Percentiles rank a stretch among this genome's conserved stretches.
Conservation (phyloP, 306 rosid species). For the Parietaria judaica region DNA sequence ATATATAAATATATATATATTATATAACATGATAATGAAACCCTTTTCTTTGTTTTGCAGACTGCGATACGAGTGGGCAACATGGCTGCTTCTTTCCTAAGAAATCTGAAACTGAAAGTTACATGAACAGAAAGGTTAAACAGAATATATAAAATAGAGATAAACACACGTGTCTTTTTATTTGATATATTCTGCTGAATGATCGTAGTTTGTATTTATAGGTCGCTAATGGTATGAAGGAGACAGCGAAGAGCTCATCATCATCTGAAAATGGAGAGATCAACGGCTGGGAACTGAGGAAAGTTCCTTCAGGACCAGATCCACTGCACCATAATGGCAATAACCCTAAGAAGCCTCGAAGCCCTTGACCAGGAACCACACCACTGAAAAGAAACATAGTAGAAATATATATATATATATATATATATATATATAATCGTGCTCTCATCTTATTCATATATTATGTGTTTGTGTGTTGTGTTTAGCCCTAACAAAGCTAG, state of each 20-base stretch:
- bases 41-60: slow-evolving; percentile 15
- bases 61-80: slow-evolving; percentile 17
- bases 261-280: slow-evolving; percentile 7
- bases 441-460: too few species aligned
- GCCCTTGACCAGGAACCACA: slow-evolving; percentile 22
- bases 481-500: too few species aligned
- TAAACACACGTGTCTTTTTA: neutral
- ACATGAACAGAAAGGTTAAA: slow-evolving; percentile 40
- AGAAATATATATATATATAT: too few species aligned
- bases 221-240: slow-evolving; percentile 33
- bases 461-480: too few species aligned
- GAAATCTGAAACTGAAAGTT: slow-evolving; percentile 17
- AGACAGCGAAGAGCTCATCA: slow-evolving; percentile 27
- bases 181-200: neutral
- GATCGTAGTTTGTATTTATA: neutral
- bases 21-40: neutral
- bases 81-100: slow-evolving; percentile 27
- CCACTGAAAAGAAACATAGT: too few species aligned
- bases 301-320: slow-evolving; percentile 64
- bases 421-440: too few species aligned
- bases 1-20: neutral
- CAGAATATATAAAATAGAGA: neutral
- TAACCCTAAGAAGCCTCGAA: slow-evolving; percentile 42
- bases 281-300: slow-evolving; percentile 39
- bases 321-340: slow-evolving; percentile 60